Conservation (phyloP, 2,329 filamentous ascomycete species). For the Akanthomyces lecanii region DNA sequence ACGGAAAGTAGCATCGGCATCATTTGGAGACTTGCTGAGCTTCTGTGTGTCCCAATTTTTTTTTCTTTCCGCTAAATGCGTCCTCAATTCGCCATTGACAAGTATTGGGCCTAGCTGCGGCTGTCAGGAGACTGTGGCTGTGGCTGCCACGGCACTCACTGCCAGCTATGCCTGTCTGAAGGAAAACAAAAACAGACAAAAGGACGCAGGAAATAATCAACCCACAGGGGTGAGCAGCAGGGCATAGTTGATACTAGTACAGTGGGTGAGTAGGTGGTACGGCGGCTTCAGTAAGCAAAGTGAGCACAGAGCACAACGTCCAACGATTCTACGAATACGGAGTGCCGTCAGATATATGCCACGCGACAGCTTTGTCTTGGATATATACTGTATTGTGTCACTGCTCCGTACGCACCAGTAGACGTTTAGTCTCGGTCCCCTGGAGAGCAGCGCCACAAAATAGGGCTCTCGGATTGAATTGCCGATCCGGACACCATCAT, state of each 20-base stretch:
- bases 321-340: background rate
- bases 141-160: background rate
- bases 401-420: too few relatives aligned
- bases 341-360: background rate
- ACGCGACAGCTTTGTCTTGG: background rate
- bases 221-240: too few relatives aligned
- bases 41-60: background rate
- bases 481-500: background rate
- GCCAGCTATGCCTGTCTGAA: background rate
- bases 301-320: too few relatives aligned
- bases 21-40: too few relatives aligned
- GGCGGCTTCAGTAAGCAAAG: too few relatives aligned
- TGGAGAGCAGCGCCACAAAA: background rate
- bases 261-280: too few relatives aligned
- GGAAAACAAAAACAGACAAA: background rate
- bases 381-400: background rate
- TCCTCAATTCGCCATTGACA: background rate
- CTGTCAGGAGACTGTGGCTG: background rate
- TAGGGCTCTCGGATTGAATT: background rate
- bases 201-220: too few relatives aligned
- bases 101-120: background rate
- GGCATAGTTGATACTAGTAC: too few relatives aligned
- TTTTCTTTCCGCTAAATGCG: background rate
- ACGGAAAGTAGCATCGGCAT: too few relatives aligned
- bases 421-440: background rate